Percentiles rank a stretch among this genome's conserved stretches.
Evolutionary conservation across 176 grass and related monocot genomes (phyloP).

Genomic region (Microstegium vimineum): DNA sequence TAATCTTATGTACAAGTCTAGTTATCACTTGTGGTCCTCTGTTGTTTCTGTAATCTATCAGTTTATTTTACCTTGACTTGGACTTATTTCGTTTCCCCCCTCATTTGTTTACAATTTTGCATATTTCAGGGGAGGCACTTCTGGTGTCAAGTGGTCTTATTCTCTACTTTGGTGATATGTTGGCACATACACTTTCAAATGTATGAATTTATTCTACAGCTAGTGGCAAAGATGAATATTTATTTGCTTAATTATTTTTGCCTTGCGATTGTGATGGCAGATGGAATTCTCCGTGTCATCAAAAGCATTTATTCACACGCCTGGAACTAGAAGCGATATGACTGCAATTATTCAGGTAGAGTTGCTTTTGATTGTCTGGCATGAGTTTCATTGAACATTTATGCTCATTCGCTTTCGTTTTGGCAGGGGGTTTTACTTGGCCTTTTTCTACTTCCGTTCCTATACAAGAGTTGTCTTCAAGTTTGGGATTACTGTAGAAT

Average conservation of each 20-base stretch:
- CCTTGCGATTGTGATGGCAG: constrained; percentile 33
- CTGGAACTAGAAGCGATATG: constrained; percentile 64
- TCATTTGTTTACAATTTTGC: constrained; percentile 18
- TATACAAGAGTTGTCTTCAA: constrained; percentile 61
- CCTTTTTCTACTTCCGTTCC: constrained; percentile 66
- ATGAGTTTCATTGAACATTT: constrained; percentile 20
- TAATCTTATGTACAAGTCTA: neutral
- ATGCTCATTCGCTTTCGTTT: constrained; percentile 14
- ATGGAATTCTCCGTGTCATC: constrained; percentile 36
- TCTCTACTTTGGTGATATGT: constrained; percentile 85
- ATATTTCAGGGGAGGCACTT: constrained; percentile 81
- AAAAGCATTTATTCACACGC: constrained; percentile 33
- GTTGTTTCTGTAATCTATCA: constrained; percentile 11
- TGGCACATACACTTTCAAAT: constrained; percentile 69
- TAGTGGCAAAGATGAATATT: constrained; percentile 2
- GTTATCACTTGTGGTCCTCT: neutral
- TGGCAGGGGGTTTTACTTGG: constrained; percentile 75
- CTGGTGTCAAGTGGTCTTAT: constrained; percentile 72
- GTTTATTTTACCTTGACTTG: neutral
- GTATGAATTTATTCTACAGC: constrained; percentile 30
- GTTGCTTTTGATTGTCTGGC: neutral
- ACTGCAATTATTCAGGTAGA: constrained; percentile 81
- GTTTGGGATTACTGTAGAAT: constrained; percentile 46
- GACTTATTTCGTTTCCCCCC: neutral
- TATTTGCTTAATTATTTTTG: neutral